Conservation (phyloP, 176 grass and related monocot genomes). For the Lolium rigidum region DNA sequence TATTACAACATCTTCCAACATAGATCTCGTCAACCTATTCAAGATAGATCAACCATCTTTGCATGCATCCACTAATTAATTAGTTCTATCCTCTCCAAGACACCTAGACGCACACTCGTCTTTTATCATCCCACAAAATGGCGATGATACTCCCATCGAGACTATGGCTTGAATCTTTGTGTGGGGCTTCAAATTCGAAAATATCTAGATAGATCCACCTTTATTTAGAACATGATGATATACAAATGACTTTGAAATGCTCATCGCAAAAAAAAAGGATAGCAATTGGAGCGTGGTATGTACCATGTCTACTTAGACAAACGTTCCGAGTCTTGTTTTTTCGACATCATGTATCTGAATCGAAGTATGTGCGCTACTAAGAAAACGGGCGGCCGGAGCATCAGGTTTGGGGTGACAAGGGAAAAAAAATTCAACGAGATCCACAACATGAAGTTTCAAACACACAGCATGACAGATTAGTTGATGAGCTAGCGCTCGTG, state of each 20-base stretch:
- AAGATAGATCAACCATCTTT: slow-evolving; percentile 15
- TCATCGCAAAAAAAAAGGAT: not conserved
- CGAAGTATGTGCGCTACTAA: not conserved
- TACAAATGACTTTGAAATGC: not conserved
- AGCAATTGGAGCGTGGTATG: not conserved
- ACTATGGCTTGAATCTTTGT: not conserved
- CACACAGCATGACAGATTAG: not conserved
- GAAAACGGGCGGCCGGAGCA: not conserved
- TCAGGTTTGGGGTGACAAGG: not conserved
- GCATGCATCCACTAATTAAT: not conserved
- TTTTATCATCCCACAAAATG: not conserved
- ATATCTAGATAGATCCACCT: not conserved
- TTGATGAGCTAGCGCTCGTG: not conserved
- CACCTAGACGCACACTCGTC: not conserved
- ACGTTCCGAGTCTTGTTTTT: not conserved
- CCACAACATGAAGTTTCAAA: not conserved
- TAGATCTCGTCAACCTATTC: not conserved
- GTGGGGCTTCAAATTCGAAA: not conserved
- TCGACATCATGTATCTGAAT: not conserved
- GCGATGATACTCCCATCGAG: not conserved
- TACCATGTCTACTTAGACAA: not conserved
- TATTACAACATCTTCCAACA: too few relatives aligned
- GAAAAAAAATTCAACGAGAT: not conserved
- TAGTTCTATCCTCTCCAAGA: not conserved
- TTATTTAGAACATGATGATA: not conserved